Evolutionary conservation across 768 basidiomycete species (phyloP).

Genomic region (Tylopilus plumbeoviolaceoides): DNA sequence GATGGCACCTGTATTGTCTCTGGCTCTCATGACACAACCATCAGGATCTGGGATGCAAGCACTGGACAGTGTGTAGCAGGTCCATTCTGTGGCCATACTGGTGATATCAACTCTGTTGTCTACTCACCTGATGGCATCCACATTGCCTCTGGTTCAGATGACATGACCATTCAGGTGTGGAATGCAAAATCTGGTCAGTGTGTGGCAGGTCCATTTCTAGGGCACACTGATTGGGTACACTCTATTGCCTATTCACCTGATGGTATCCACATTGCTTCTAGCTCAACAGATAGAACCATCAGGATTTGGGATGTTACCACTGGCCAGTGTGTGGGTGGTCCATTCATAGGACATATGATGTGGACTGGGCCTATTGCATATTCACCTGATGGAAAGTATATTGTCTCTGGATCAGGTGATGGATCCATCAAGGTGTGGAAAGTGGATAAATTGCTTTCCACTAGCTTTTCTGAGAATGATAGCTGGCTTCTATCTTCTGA

Average conservation of each 20-base stretch:
- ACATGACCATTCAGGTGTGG: slow-evolving; percentile 2
- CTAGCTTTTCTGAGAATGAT: neutral
- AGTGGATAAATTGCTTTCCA: neutral
- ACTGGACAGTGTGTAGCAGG: neutral
- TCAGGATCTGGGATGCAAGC: neutral
- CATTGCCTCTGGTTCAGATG: neutral
- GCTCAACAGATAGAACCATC: neutral
- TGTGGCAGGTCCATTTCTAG: neutral
- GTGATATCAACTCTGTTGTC: neutral
- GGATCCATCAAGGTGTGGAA: slow-evolving; percentile 3
- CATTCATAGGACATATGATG: neutral
- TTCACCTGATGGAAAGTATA: neutral
- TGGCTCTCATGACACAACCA: neutral
- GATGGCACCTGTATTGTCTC: neutral
- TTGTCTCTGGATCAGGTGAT: neutral
- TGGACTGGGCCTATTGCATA: neutral
- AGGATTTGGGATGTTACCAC: neutral
- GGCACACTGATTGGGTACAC: neutral
- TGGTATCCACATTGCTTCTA: neutral
- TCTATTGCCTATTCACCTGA: slow-evolving; percentile 1
- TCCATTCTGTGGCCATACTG: neutral
- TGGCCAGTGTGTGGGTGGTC: neutral
- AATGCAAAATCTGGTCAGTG: neutral
- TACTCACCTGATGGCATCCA: slow-evolving; percentile 1
- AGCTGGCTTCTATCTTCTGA: slow-evolving; percentile 7